Percentiles rank a stretch among this genome's conserved stretches.
phyloP scores from a whole-genome alignment of 2,329 filamentous ascomycete species.

The Drechslerella coelobrocha region DNA sequence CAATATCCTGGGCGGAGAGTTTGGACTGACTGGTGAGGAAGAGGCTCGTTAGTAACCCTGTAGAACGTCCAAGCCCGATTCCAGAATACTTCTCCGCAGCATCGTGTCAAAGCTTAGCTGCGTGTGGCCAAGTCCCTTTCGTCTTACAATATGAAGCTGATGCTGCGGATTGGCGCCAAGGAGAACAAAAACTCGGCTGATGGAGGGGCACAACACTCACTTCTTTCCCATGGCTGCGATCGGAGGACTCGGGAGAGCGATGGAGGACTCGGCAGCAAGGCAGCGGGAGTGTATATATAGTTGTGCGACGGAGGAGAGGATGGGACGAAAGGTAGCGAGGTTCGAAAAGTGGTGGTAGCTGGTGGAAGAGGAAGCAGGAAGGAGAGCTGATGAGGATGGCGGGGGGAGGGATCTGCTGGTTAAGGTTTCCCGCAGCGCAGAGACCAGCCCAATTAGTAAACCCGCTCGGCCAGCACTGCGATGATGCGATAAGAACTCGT shows the following conservation, averaged over 20 bases:
- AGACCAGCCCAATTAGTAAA: not conserved
- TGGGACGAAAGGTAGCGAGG: not conserved
- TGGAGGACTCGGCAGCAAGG: not conserved
- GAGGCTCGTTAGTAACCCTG: too few relatives aligned
- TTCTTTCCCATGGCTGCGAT: slow-evolving; percentile 44
- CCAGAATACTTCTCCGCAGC: too few relatives aligned
- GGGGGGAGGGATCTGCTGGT: not conserved
- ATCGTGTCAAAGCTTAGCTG: too few relatives aligned
- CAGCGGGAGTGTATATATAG: not conserved
- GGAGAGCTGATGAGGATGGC: not conserved
- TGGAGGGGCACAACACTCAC: slow-evolving; percentile 45
- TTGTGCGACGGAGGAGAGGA: slow-evolving; percentile 9
- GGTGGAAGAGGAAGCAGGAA: slow-evolving; percentile 1
- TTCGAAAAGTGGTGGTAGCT: not conserved
- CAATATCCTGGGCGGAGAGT: slow-evolving; percentile 93
- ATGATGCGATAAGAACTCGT: not conserved
- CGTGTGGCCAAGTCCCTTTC: too few relatives aligned
- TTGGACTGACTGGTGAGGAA: slow-evolving; percentile 84
- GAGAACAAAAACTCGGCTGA: slow-evolving; percentile 35
- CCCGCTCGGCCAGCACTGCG: not conserved
- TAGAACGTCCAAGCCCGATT: too few relatives aligned
- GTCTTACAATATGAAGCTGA: too few relatives aligned
- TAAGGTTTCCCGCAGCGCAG: not conserved
- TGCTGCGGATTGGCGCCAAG: slow-evolving; percentile 23
- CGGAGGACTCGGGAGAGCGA: slow-evolving; percentile 15